Conservation (phyloP, 1,284 basidiomycete species). For the Phylloboletellus chloephorus region DNA sequence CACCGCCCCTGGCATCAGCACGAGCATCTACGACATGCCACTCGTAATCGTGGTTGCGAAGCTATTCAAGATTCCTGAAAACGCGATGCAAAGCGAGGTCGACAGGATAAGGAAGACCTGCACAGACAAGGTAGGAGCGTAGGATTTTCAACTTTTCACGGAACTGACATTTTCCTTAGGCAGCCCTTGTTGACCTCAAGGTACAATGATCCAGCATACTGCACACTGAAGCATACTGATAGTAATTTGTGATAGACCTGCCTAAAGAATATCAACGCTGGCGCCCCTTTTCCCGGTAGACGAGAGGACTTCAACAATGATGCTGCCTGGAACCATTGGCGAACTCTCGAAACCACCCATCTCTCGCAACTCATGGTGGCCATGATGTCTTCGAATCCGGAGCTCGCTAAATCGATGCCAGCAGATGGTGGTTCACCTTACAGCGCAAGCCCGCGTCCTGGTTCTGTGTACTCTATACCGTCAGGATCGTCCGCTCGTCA, state of each 20-base stretch:
- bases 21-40: conserved; percentile 65
- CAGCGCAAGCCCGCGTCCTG: conserved; percentile 45
- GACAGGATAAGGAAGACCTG: conserved; percentile 66
- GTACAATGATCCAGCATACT: conserved; percentile 33
- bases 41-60: conserved; percentile 66
- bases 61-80: conserved; percentile 71
- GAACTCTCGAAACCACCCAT: conserved; percentile 75
- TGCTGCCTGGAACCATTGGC: conserved; percentile 82
- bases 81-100: conserved; percentile 70
- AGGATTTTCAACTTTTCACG: not conserved
- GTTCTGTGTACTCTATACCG: conserved; percentile 46
- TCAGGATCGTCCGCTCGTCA: conserved; percentile 42
- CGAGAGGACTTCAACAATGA: conserved; percentile 82
- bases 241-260: conserved; percentile 49
- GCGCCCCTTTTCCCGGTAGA: conserved; percentile 78
- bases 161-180: conserved; percentile 41
- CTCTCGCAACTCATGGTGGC: conserved; percentile 85
- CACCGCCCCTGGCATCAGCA: conserved; percentile 39
- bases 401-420: conserved; percentile 75
- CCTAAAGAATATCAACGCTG: conserved; percentile 86
- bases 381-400: conserved; percentile 85
- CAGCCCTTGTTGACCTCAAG: conserved; percentile 81
- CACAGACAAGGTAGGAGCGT: conserved; percentile 64
- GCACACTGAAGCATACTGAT: conserved; percentile 1
- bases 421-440: conserved; percentile 45